These are phyloP conservation scores for Salix arbutifolia DNA, from an alignment of 345 rosid genomes.

Conservation along the genomic window DNA sequence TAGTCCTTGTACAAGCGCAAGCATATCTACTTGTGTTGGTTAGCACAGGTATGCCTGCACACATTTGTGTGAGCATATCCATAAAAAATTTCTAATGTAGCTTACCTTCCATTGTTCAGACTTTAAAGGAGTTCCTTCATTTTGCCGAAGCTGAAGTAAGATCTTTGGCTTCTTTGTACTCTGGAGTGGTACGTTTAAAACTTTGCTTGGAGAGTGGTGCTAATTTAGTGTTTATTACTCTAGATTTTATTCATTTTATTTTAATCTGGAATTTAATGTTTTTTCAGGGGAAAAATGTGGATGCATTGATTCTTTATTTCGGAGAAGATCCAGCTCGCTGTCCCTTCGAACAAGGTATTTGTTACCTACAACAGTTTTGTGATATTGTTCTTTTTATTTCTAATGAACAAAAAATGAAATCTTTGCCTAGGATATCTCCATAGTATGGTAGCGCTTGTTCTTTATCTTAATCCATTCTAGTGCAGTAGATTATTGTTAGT, in stretches of 20 bases:
- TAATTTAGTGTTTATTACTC: conserved; percentile 5
- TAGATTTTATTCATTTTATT: background rate
- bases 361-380: background rate
- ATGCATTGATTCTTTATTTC: conserved; percentile 81
- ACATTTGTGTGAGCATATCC: background rate
- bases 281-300: conserved; percentile 77
- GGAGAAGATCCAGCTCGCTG: conserved; percentile 97
- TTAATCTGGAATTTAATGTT: conserved; percentile 5
- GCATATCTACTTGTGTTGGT: background rate
- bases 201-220: background rate
- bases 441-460: background rate
- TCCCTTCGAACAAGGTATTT: conserved; percentile 84
- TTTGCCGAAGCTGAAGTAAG: conserved; percentile 85
- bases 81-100: background rate
- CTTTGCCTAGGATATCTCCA: background rate
- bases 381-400: background rate
- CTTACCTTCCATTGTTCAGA: conserved; percentile 33
- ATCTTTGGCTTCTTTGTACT: conserved; percentile 71
- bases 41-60: background rate
- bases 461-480: background rate
- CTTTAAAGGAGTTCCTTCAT: conserved; percentile 66
- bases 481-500: background rate
- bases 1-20: background rate
- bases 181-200: conserved; percentile 63
- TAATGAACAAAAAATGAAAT: background rate